Base-by-base conservation (phyloP, 768 basidiomycete genomes). In the Coprinopsis strossmayeri region DNA sequence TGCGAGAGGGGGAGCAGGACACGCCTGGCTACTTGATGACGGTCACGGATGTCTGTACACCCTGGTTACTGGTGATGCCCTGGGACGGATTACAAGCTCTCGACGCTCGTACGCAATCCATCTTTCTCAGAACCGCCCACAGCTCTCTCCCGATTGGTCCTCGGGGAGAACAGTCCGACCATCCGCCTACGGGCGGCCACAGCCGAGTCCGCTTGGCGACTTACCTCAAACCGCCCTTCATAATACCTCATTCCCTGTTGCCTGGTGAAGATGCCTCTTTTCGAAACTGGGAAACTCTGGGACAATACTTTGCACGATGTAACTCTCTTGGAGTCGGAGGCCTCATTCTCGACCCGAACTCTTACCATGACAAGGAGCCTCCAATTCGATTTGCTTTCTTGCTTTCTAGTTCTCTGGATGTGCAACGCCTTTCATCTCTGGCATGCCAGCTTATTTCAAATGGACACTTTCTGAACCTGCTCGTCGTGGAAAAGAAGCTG, bases 141-240 rank as follows among this genome's bases (percentile, higher is more conserved):
- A 32, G 21, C 26, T 27, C 27, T 5, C 27, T 46, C 1, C 50
- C 50, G 5, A 46, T 46, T 27, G 50, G 50, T 23, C 50, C 50
- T 30, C 34, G 20, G 25, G 50, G 50, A 10, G 21, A 26, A 25
- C n/a, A n/a, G n/a, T n/a, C n/a, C n/a, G n/a, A n/a, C n/a, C n/a
- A n/a, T n/a, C n/a, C n/a, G n/a, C n/a, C n/a, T n/a, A n/a, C n/a
- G n/a, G n/a, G n/a, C n/a, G n/a, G n/a, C n/a, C n/a, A n/a, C n/a
- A n/a, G n/a, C n/a, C n/a, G n/a, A n/a, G n/a, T n/a, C n/a, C n/a
- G n/a, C n/a, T n/a, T 70, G 21, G 79, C 76, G 2, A 59, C 65
- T 2, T 79, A 76, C 59, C 65, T 87, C 2, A 57, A 78, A 2
- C 86, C 86, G 13, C 85, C 85, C 2, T 79, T 87, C 52, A 65